phyloP scores from a whole-genome alignment of 306 rosid genomes.

The Myrica gale region DNA sequence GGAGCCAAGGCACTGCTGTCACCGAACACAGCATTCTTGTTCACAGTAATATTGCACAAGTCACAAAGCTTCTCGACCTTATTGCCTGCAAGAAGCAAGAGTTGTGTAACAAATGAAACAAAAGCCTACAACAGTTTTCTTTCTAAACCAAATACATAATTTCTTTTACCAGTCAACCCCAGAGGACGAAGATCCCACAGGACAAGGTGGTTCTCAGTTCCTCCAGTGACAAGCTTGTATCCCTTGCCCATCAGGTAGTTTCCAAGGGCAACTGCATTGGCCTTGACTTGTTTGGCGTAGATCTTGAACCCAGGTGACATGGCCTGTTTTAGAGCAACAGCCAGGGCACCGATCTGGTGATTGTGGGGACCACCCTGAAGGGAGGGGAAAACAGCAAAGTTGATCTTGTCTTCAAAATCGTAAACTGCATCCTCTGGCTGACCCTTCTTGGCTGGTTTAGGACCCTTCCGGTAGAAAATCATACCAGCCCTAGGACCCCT shows the following conservation, averaged over 20 bases:
- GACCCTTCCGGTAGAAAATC: constrained; percentile 92
- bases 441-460: constrained; percentile 92
- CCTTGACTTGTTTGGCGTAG: constrained; percentile 93
- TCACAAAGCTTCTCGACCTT: constrained; percentile 99
- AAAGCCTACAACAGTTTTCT: background rate
- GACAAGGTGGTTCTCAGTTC: constrained; percentile 96
- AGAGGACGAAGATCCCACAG: constrained; percentile 98
- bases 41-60: constrained; percentile 83
- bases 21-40: constrained; percentile 93
- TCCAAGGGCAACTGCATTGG: constrained; percentile 89
- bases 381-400: constrained; percentile 89
- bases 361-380: constrained; percentile 99
- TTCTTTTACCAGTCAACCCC: constrained; percentile 76
- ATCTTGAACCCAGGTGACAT: constrained; percentile 69
- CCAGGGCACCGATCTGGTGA: constrained; percentile 95
- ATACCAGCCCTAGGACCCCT: constrained; percentile 97
- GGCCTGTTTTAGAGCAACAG: constrained; percentile 88
- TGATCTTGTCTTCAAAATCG: constrained; percentile 88
- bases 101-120: too few relatives aligned
- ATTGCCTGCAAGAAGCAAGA: constrained; percentile 54
- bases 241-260: constrained; percentile 73
- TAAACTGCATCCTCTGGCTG: constrained; percentile 84
- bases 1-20: constrained; percentile 99
- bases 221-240: constrained; percentile 89
- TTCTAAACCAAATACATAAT: constrained; percentile 7